phyloP scores from a whole-genome alignment of 2,329 filamentous ascomycete species.

The Thyridium curvatum region DNA sequence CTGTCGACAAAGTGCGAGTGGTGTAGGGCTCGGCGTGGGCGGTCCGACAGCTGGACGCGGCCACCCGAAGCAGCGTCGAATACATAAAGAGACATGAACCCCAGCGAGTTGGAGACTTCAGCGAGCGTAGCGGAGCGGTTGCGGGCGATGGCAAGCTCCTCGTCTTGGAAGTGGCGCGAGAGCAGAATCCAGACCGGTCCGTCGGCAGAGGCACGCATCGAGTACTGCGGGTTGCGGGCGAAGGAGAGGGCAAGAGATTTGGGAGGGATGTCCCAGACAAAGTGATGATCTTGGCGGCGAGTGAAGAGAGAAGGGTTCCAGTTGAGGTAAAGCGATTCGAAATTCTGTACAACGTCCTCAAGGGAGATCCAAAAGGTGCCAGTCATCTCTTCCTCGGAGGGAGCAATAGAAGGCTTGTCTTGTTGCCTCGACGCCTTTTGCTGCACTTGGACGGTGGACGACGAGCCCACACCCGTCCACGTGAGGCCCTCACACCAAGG shows the following conservation, averaged over 20 bases:
- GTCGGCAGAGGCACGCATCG: slow-evolving; percentile 50
- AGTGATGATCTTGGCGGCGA: slow-evolving; percentile 82
- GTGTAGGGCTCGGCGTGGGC: slow-evolving; percentile 49
- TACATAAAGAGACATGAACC: slow-evolving; percentile 83
- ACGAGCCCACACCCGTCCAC: slow-evolving; percentile 53
- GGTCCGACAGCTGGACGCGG: slow-evolving; percentile 66
- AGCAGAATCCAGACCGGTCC: slow-evolving; percentile 78
- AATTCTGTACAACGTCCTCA: slow-evolving; percentile 82
- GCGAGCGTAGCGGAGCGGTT: slow-evolving; percentile 22
- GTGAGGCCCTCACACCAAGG: slow-evolving; percentile 83
- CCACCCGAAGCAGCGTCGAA: slow-evolving; percentile 59
- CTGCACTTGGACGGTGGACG: slow-evolving; percentile 15
- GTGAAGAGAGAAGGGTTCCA: slow-evolving; percentile 88
- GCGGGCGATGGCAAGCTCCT: slow-evolving; percentile 51
- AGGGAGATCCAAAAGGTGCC: slow-evolving; percentile 94
- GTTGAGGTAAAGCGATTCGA: slow-evolving; percentile 93
- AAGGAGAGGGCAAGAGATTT: slow-evolving; percentile 47
- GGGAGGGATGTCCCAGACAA: slow-evolving; percentile 64
- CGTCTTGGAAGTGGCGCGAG: slow-evolving; percentile 76
- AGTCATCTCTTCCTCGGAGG: slow-evolving; percentile 31
- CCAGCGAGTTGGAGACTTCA: slow-evolving; percentile 47
- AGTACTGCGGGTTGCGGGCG: slow-evolving; percentile 65
- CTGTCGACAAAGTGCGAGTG: slow-evolving; percentile 88
- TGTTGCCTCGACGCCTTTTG: slow-evolving; percentile 2
- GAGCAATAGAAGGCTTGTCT: slow-evolving; percentile 16